Evolutionary conservation across 176 grass and related monocot genomes (phyloP), one percentile per base, ranked within the genome.

Genomic region (Eragrostis nindensis): DNA sequence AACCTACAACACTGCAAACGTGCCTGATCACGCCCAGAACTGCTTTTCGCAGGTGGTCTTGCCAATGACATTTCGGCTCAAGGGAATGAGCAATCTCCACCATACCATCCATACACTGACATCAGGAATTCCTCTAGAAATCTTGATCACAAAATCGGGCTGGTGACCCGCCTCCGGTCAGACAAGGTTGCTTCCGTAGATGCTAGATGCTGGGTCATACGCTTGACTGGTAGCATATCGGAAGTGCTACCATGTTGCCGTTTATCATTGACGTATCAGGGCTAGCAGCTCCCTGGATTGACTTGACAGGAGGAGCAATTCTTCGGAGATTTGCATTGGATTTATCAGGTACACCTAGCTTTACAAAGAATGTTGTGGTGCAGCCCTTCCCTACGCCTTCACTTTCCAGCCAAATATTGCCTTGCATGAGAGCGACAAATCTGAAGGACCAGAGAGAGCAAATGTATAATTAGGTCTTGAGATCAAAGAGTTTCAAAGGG

Each of bases 351-450:
- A 89, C 44, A 6, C 87, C 75, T 19, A 92, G 89, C 71, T 84
- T 94, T 36, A 91, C 91, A 18, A 90, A 70, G 75, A 92, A 97
- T 0, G 75, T 87, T 21, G 63, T 63, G 0, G 85, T 92, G 11
- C 89, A 97, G 42, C 94, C 94, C 70, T 90, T 97, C 21, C 82
- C 87, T 11, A 29, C 11, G 0, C 89, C 91, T 88, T 97, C 82
- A 30, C 87, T 94, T 57, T 93, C 81, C 1, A 95, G 77, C 92
- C 92, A 87, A 22, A 95, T 95, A 38, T 90, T 76, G 27, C 92
- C 92, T 71, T 87, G 84, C 92, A 95, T 95, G 14, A 95, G 60
- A 57, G 55, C 17, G 0, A 94, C 84, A 76, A 94, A 92, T 80
- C 92, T 94, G 73, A 80, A 81, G 44, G 68, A 73, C 61, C 22